A percentile compares a stretch with the other conserved stretches of the same genome.
Evolutionary conservation across 768 basidiomycete species (phyloP).

Genomic region (Ramaria sp.): DNA sequence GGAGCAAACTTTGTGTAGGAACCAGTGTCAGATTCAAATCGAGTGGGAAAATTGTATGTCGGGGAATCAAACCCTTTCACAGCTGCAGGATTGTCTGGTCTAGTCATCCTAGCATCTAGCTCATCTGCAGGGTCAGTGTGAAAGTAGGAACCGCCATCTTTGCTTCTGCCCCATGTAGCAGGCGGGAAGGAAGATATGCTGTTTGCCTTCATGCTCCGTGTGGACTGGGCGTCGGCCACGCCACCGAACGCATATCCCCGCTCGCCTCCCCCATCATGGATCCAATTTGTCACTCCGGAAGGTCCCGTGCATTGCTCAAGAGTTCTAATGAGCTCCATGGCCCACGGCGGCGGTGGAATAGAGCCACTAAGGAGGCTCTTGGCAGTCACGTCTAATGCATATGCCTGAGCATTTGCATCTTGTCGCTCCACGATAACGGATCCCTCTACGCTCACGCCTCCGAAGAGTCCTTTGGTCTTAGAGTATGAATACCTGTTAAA

Average conservation of each 20-base stretch:
- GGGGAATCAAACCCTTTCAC: neutral
- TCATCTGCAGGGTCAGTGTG: slow-evolving; percentile 17
- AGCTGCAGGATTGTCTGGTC: neutral
- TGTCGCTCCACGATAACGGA: slow-evolving; percentile 89
- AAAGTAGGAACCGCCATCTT: slow-evolving; percentile 49
- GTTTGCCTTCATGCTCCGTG: slow-evolving; percentile 32
- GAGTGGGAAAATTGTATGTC: slow-evolving; percentile 25
- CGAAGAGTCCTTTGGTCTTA: slow-evolving; percentile 89
- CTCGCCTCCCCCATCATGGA: slow-evolving; percentile 33
- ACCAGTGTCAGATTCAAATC: slow-evolving; percentile 34
- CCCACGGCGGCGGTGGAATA: slow-evolving; percentile 71
- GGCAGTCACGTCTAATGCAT: slow-evolving; percentile 58
- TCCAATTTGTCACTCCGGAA: slow-evolving; percentile 60
- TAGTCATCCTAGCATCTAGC: neutral
- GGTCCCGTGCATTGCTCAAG: slow-evolving; percentile 63
- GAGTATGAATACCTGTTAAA: slow-evolving; percentile 71
- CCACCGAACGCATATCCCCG: slow-evolving; percentile 49
- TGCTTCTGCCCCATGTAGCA: slow-evolving; percentile 43
- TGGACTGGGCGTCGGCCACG: slow-evolving; percentile 25
- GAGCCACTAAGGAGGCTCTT: slow-evolving; percentile 73
- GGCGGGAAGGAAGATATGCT: slow-evolving; percentile 47
- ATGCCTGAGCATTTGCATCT: slow-evolving; percentile 84
- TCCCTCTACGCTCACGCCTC: slow-evolving; percentile 82
- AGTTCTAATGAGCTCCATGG: slow-evolving; percentile 59
- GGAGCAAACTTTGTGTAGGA: neutral